These are phyloP conservation scores for Ceratocystis alfenasii DNA, from an alignment of 2,329 filamentous ascomycete genomes.

Conservation along the genomic window DNA sequence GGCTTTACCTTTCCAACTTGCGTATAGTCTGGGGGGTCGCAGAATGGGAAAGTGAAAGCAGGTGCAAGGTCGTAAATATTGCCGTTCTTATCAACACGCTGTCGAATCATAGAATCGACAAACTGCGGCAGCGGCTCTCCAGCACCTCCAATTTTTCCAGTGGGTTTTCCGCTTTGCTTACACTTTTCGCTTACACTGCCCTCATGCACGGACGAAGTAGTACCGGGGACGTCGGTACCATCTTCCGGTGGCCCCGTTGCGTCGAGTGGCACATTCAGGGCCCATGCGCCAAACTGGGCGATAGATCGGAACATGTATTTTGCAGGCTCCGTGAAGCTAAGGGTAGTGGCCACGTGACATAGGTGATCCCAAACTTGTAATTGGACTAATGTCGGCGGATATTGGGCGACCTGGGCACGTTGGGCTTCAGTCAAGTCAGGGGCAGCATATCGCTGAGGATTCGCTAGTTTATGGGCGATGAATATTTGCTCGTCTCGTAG, in stretches of 20 bases:
- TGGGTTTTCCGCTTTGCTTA: slow-evolving; percentile 25
- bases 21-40: slow-evolving; percentile 31
- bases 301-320: slow-evolving; percentile 93
- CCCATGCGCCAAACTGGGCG: slow-evolving; percentile 89
- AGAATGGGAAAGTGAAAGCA: slow-evolving; percentile 53
- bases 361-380: slow-evolving; percentile 93
- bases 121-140: slow-evolving; percentile 75
- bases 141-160: slow-evolving; percentile 55
- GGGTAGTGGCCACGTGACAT: slow-evolving; percentile 80
- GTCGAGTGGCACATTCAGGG: slow-evolving; percentile 68
- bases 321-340: slow-evolving; percentile 92
- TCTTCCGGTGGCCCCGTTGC: slow-evolving; percentile 35
- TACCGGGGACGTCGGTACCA: slow-evolving; percentile 28
- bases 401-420: slow-evolving; percentile 48
- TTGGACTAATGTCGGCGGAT: slow-evolving; percentile 79
- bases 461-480: slow-evolving; percentile 83
- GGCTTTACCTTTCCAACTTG: slow-evolving; percentile 71
- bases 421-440: slow-evolving; percentile 51
- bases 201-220: slow-evolving; percentile 37
- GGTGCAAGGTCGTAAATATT: slow-evolving; percentile 56
- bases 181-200: slow-evolving; percentile 24
- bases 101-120: slow-evolving; percentile 78
- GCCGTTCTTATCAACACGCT: slow-evolving; percentile 70
- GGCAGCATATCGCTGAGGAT: slow-evolving; percentile 63
- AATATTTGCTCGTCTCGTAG: slow-evolving; percentile 92